Conservation (phyloP, 2,329 filamentous ascomycete genomes). For the Fusarium sp. region DNA sequence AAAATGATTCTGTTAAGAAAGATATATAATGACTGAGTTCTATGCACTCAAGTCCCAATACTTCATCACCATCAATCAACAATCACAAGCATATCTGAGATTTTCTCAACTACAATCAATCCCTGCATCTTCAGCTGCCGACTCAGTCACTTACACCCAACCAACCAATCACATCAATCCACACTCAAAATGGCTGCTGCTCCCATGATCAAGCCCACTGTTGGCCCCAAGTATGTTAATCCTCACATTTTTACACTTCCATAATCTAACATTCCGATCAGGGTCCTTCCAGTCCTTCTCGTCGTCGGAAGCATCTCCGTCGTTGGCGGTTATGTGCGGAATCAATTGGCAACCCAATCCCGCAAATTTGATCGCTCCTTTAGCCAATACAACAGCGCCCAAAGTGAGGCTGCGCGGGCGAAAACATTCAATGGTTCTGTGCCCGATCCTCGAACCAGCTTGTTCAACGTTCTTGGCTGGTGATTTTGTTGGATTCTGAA, state of each 20-base stretch:
- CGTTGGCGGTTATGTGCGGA: conserved; percentile 36
- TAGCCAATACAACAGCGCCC: conserved; percentile 44
- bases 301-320: conserved; percentile 44
- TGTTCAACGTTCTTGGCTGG: conserved; percentile 48
- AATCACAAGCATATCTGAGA: conserved; percentile 28
- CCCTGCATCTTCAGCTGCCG: conserved; percentile 15
- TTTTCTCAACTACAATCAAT: conserved; percentile 26
- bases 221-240: conserved; percentile 38
- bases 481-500: not conserved
- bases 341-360: conserved; percentile 41
- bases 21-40: conserved; percentile 37
- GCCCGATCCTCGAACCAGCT: conserved; percentile 46
- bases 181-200: conserved; percentile 40
- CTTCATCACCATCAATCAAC: conserved; percentile 32
- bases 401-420: conserved; percentile 41
- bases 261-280: conserved; percentile 23
- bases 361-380: conserved; percentile 47
- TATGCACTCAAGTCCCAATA: not conserved
- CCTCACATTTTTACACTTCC: not conserved
- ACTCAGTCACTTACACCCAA: conserved; percentile 33
- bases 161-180: conserved; percentile 25
- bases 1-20: not conserved
- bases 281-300: conserved; percentile 43
- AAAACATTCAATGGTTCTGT: conserved; percentile 43
- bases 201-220: conserved; percentile 40